Conservation (phyloP, 768 basidiomycete species). For the Coprinopsis sp. region DNA sequence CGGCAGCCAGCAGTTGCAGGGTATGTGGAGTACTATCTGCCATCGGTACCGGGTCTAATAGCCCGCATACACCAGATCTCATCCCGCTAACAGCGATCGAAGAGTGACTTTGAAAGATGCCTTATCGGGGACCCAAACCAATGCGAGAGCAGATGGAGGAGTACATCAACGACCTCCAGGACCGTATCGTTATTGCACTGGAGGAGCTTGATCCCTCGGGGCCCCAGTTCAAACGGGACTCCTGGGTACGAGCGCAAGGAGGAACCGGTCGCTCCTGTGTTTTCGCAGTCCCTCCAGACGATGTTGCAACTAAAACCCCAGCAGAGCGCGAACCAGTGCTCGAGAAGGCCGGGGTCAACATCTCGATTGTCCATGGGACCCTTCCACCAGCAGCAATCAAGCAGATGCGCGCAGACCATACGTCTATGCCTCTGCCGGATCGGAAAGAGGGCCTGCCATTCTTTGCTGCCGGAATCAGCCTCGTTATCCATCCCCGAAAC, state of each 20-base stretch:
- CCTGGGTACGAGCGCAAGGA: slow-evolving; percentile 69
- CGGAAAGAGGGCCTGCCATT: slow-evolving; percentile 71
- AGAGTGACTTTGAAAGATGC: background rate
- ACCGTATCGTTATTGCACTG: slow-evolving; percentile 69
- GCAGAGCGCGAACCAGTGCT: slow-evolving; percentile 45
- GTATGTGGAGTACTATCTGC: too few relatives aligned
- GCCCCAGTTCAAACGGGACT: slow-evolving; percentile 74
- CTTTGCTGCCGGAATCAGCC: slow-evolving; percentile 87
- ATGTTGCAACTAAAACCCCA: slow-evolving; percentile 16
- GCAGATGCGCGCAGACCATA: slow-evolving; percentile 94
- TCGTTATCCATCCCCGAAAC: slow-evolving; percentile 92
- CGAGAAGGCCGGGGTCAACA: slow-evolving; percentile 96
- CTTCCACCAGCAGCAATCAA: slow-evolving; percentile 87
- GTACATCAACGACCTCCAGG: slow-evolving; percentile 74
- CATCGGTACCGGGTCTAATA: background rate
- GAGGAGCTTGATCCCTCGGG: slow-evolving; percentile 74
- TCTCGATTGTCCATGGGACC: slow-evolving; percentile 83
- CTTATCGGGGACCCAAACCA: slow-evolving; percentile 12
- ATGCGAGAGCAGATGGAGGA: slow-evolving; percentile 79
- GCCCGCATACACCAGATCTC: background rate
- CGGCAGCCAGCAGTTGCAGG: too few relatives aligned
- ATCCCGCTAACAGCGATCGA: background rate
- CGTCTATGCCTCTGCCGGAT: slow-evolving; percentile 63
- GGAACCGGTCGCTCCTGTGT: slow-evolving; percentile 82
- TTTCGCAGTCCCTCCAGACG: slow-evolving; percentile 50